Percentiles rank a stretch among this genome's conserved stretches.
phyloP scores from a whole-genome alignment of 2,329 filamentous ascomycete genomes.

The Immersiporthe knoxdaviesiana region DNA sequence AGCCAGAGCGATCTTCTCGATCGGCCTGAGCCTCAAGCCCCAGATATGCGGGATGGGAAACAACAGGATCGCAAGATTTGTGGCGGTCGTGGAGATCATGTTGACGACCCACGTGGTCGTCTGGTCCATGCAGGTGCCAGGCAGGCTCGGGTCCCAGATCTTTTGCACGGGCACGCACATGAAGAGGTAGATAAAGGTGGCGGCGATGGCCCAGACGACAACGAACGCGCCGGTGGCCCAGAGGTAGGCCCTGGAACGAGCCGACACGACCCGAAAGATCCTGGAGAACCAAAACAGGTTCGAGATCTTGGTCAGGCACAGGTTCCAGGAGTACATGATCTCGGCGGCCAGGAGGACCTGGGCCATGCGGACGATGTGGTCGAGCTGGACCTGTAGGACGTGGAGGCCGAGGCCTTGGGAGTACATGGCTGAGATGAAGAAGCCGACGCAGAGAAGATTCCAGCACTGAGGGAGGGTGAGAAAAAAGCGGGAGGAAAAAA shows the following conservation, averaged over 20 bases:
- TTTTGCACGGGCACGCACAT: conserved; percentile 55
- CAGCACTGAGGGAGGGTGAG: too few species aligned
- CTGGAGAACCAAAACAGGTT: conserved; percentile 57
- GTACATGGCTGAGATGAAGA: conserved; percentile 54
- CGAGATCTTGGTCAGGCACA: conserved; percentile 54
- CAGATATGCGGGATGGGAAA: conserved; percentile 51
- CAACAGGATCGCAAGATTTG: conserved; percentile 49
- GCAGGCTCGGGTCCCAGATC: conserved; percentile 50
- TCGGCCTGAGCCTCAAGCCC: conserved; percentile 45
- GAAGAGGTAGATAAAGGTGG: conserved; percentile 55
- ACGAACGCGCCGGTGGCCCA: conserved; percentile 46
- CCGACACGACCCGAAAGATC: conserved; percentile 49
- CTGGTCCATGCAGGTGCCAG: conserved; percentile 53
- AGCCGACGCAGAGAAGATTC: conserved; percentile 48
- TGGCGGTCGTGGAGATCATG: conserved; percentile 50
- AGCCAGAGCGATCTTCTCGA: conserved; percentile 49
- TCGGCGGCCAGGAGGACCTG: conserved; percentile 53
- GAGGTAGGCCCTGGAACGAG: conserved; percentile 47
- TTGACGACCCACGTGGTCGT: conserved; percentile 56
- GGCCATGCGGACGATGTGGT: conserved; percentile 47
- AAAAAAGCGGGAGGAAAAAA: not conserved
- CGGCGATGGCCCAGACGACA: conserved; percentile 51
- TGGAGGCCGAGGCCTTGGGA: conserved; percentile 51
- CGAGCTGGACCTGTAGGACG: conserved; percentile 42
- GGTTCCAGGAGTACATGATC: conserved; percentile 51